Percentiles rank a stretch among this genome's conserved stretches.
phyloP scores from a whole-genome alignment of 179 eudicot genomes.

The Spergularia azorica region DNA sequence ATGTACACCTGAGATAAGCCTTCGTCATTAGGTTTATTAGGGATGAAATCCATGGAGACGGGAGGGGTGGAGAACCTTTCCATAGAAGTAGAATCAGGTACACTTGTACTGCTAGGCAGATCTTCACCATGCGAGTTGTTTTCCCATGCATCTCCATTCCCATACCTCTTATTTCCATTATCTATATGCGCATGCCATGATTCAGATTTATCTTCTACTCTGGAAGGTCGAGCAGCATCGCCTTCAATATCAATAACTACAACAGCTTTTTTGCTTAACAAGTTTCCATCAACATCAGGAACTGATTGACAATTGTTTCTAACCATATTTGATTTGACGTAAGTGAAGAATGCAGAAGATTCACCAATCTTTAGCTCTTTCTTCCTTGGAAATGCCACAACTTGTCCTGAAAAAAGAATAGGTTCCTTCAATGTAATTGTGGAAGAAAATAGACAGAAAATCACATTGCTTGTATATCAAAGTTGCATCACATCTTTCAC shows the following conservation, averaged over 20 bases:
- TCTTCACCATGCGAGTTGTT: conserved; percentile 49
- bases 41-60: conserved; percentile 40
- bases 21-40: conserved; percentile 45
- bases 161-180: conserved; percentile 29
- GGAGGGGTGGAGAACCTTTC: conserved; percentile 67
- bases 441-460: neutral
- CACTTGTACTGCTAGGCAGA: conserved; percentile 54
- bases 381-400: conserved; percentile 57
- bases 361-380: conserved; percentile 86
- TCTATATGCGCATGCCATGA: conserved; percentile 28
- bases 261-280: conserved; percentile 9
- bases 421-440: conserved; percentile 19
- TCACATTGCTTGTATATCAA: neutral
- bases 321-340: conserved; percentile 62
- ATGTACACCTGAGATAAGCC: conserved; percentile 47
- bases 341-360: conserved; percentile 91
- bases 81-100: conserved; percentile 57
- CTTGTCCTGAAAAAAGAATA: conserved; percentile 48
- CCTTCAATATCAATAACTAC: conserved; percentile 35
- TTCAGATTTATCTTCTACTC: conserved; percentile 34
- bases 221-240: conserved; percentile 34
- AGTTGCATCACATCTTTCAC: neutral
- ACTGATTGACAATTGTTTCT: conserved; percentile 38
- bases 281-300: neutral
- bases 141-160: conserved; percentile 39